Percentiles rank a stretch among this genome's conserved stretches.
Evolutionary conservation across 179 eudicot species (phyloP).

Genomic region (Spergularia azorica): DNA sequence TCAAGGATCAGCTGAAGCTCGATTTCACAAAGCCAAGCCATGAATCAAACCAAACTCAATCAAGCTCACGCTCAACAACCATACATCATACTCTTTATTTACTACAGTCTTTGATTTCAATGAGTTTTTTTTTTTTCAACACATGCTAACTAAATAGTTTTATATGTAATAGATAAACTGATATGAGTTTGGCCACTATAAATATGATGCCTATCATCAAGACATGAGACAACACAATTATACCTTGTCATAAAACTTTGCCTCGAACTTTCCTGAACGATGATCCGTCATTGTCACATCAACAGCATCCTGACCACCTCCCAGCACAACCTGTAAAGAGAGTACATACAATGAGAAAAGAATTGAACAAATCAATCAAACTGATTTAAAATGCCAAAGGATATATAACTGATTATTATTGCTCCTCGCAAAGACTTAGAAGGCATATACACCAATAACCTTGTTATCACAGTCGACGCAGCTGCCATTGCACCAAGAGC

Average conservation of each 20-base stretch:
- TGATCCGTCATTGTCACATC: conserved; percentile 79
- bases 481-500: too few species aligned
- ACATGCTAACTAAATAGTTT: neutral
- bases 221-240: neutral
- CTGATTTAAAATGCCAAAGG: neutral
- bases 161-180: neutral
- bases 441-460: neutral
- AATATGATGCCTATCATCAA: neutral
- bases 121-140: neutral
- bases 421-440: neutral
- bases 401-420: neutral
- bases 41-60: neutral
- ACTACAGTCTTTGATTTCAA: neutral
- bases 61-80: neutral
- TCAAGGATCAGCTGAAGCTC: neutral
- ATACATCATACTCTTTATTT: too few species aligned
- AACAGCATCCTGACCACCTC: conserved; percentile 91
- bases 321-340: conserved; percentile 70
- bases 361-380: neutral
- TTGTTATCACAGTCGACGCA: neutral
- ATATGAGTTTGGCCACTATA: neutral
- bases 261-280: conserved; percentile 91
- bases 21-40: neutral
- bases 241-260: conserved; percentile 91
- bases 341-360: neutral